A percentile compares a stretch with the other conserved stretches of the same genome.
phyloP scores from a whole-genome alignment of 495 filamentous ascomycete genomes.

The Bathelium albidoporum region DNA sequence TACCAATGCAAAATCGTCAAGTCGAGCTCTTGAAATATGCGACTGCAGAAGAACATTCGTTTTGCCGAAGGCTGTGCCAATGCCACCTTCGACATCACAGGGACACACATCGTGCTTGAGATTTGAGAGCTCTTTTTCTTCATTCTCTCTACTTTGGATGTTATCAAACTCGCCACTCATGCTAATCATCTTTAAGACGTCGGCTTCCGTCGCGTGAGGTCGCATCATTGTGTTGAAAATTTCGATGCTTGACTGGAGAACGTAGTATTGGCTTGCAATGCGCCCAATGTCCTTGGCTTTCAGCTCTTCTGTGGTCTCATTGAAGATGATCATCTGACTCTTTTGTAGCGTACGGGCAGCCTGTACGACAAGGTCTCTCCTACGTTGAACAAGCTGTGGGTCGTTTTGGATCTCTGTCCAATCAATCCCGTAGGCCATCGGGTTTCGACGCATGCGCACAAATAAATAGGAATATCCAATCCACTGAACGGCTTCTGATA shows the following conservation, averaged over 20 bases:
- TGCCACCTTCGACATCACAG: slow-evolving; percentile 63
- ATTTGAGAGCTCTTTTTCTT: slow-evolving; percentile 64
- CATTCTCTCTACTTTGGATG: slow-evolving; percentile 80
- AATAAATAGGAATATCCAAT: slow-evolving; percentile 96
- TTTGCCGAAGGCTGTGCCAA: slow-evolving; percentile 73
- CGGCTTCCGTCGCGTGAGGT: slow-evolving; percentile 68
- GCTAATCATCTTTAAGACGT: slow-evolving; percentile 88
- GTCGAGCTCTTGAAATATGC: slow-evolving; percentile 77
- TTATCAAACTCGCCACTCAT: slow-evolving; percentile 97
- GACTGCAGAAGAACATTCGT: slow-evolving; percentile 92
- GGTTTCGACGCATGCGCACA: slow-evolving; percentile 88
- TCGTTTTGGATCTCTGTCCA: slow-evolving; percentile 85
- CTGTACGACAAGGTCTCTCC: slow-evolving; percentile 72
- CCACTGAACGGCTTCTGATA: slow-evolving; percentile 92
- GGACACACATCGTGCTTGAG: slow-evolving; percentile 55
- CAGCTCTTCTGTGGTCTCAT: slow-evolving; percentile 83
- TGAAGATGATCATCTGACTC: slow-evolving; percentile 98
- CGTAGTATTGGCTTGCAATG: slow-evolving; percentile 95
- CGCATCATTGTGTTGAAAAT: slow-evolving; percentile 93
- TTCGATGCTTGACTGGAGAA: slow-evolving; percentile 82
- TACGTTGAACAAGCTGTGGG: slow-evolving; percentile 68
- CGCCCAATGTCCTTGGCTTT: slow-evolving; percentile 87
- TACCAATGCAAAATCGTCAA: slow-evolving; percentile 85
- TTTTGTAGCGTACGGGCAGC: slow-evolving; percentile 76
- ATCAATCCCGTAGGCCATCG: slow-evolving; percentile 88